Conservation (phyloP, 306 rosid species). For the Gillenia trifoliata region DNA sequence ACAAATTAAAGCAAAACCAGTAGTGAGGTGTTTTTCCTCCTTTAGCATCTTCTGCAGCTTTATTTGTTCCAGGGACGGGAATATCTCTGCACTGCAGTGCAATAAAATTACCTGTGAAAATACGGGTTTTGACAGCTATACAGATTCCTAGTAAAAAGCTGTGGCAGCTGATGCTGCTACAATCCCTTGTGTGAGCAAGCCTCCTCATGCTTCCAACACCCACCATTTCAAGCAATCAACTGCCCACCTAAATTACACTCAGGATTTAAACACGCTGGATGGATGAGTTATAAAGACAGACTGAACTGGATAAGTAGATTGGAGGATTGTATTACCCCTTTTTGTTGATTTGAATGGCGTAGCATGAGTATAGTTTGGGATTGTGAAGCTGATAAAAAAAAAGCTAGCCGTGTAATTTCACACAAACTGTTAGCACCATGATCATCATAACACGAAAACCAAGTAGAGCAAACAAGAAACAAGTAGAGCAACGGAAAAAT, state of each 20-base stretch:
- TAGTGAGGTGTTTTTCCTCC: too few relatives aligned
- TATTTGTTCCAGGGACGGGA: not conserved
- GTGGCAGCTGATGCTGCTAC: slow-evolving; percentile 45
- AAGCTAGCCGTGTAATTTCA: slow-evolving; percentile 39
- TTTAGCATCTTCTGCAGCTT: too few relatives aligned
- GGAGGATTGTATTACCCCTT: slow-evolving; percentile 43
- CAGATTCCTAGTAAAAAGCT: slow-evolving; percentile 80
- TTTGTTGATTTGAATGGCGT: slow-evolving; percentile 51
- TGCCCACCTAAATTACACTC: slow-evolving; percentile 26
- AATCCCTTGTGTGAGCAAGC: slow-evolving; percentile 77
- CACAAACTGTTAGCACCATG: not conserved
- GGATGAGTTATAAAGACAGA: slow-evolving; percentile 6
- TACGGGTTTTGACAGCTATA: slow-evolving; percentile 60
- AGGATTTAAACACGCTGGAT: not conserved
- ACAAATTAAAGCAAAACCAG: not conserved
- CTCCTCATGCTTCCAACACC: slow-evolving; percentile 60
- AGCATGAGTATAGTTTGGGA: slow-evolving; percentile 75
- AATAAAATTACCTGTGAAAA: slow-evolving; percentile 54
- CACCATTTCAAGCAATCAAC: slow-evolving; percentile 46
- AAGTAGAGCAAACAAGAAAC: not conserved
- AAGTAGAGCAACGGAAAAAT: slow-evolving; percentile 8
- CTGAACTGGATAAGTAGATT: not conserved
- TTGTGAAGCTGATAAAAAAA: slow-evolving; percentile 63
- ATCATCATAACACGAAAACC: not conserved
- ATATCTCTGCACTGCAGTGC: not conserved